Percentiles rank a stretch among this genome's conserved stretches.
These are phyloP conservation scores for Hirsutella thompsonii DNA, from an alignment of 2,329 filamentous ascomycete genomes.

Conservation along the genomic window DNA sequence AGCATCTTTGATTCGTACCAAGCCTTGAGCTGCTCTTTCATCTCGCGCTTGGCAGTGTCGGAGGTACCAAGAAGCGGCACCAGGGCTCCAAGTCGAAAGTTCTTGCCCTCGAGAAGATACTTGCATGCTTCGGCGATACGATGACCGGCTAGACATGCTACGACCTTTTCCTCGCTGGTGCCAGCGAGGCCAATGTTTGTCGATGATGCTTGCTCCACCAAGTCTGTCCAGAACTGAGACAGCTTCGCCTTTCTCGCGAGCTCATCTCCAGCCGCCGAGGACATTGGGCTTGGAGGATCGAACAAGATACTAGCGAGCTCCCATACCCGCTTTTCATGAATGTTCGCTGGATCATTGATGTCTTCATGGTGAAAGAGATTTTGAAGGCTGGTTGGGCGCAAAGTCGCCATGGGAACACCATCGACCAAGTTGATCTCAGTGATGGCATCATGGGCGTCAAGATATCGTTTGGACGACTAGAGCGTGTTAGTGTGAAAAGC, in stretches of 20 bases:
- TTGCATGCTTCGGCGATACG: slow-evolving; percentile 74
- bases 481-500: slow-evolving; percentile 7
- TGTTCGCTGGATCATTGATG: slow-evolving; percentile 28
- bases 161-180: slow-evolving; percentile 68
- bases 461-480: slow-evolving; percentile 41
- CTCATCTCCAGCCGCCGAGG: slow-evolving; percentile 24
- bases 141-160: slow-evolving; percentile 67
- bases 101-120: slow-evolving; percentile 58
- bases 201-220: slow-evolving; percentile 49
- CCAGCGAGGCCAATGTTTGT: slow-evolving; percentile 43
- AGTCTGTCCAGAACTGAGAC: slow-evolving; percentile 50
- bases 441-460: slow-evolving; percentile 40
- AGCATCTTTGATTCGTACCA: slow-evolving; percentile 78
- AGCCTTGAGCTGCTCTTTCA: slow-evolving; percentile 66
- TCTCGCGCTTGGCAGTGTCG: slow-evolving; percentile 55
- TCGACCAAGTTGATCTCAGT: slow-evolving; percentile 40
- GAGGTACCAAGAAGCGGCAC: slow-evolving; percentile 71
- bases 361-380: slow-evolving; percentile 27
- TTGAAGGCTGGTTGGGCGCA: slow-evolving; percentile 24
- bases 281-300: slow-evolving; percentile 43
- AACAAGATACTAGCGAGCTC: slow-evolving; percentile 78
- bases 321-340: slow-evolving; percentile 70
- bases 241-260: slow-evolving; percentile 47
- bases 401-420: slow-evolving; percentile 45
- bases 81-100: slow-evolving; percentile 76